Conservation (phyloP, 371 early-diverging fungal genomes). For the Mucor indicus region DNA sequence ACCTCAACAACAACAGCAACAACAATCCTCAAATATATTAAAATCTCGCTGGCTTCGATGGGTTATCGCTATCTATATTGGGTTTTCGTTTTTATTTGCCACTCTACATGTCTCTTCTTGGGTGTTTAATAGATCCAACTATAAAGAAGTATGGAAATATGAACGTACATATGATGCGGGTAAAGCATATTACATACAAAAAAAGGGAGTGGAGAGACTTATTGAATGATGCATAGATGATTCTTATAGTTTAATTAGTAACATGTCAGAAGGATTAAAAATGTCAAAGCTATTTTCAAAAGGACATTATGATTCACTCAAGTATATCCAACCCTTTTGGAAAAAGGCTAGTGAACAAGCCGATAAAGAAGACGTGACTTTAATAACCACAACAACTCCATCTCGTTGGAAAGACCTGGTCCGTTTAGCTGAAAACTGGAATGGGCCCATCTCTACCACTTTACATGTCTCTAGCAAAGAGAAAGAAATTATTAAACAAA, state of each 20-base stretch:
- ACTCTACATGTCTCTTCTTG: no score
- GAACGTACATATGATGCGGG: constrained; percentile 45
- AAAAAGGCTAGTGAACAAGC: constrained; percentile 23
- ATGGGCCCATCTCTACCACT: constrained; percentile 46
- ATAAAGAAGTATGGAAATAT: constrained; percentile 12
- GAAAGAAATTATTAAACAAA: background rate
- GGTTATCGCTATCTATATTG: no score
- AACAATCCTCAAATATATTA: no score
- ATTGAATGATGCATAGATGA: constrained; percentile 9
- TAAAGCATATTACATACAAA: constrained; percentile 5
- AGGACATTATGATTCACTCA: constrained; percentile 16
- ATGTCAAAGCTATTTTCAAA: constrained; percentile 45
- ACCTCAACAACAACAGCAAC: no score
- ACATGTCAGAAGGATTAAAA: constrained; percentile 41
- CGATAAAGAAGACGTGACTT: constrained; percentile 22
- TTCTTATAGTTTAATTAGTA: constrained; percentile 32
- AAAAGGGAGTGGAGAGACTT: background rate
- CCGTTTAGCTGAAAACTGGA: constrained; percentile 34
- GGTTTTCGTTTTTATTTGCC: no score
- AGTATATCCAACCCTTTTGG: constrained; percentile 29
- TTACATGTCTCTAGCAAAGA: constrained; percentile 21
- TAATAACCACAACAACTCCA: constrained; percentile 35
- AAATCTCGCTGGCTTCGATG: no score
- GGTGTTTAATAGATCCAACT: no score
- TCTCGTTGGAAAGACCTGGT: constrained; percentile 36